phyloP scores from a whole-genome alignment of 257 asterid species.

The Salvia splendens region DNA sequence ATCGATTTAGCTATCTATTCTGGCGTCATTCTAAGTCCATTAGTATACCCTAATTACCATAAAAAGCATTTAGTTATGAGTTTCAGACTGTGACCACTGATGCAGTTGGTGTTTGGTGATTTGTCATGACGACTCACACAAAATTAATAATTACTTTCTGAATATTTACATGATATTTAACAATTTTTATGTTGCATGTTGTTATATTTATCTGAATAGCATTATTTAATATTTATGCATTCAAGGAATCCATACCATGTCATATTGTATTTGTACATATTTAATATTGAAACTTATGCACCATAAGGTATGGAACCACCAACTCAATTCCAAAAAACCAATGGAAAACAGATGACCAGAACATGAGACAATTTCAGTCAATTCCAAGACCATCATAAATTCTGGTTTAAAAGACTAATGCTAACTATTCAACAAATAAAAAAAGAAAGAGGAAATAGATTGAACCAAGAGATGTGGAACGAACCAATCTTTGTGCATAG shows the following conservation, averaged over 20 bases:
- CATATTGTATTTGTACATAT: not conserved
- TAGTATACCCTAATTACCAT: conserved; percentile 18
- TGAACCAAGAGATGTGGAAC: conserved; percentile 43
- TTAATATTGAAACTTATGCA: not conserved
- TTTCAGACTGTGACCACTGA: conserved; percentile 9
- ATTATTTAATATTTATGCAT: not conserved
- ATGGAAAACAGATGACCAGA: conserved; percentile 16
- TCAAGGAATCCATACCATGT: conserved; percentile 4
- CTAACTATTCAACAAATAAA: conserved; percentile 12
- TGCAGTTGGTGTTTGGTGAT: not conserved
- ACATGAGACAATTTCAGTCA: conserved; percentile 16
- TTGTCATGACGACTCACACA: conserved; percentile 19
- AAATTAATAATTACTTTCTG: conserved; percentile 4
- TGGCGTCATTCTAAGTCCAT: conserved; percentile 16
- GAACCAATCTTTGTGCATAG: conserved; percentile 69
- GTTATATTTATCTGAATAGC: not conserved
- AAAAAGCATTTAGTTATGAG: not conserved
- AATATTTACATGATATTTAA: not conserved
- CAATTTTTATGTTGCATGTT: not conserved
- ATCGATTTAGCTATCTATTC: conserved; percentile 10
- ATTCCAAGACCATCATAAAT: conserved; percentile 15
- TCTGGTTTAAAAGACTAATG: conserved; percentile 18
- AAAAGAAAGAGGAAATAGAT: conserved; percentile 27
- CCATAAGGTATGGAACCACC: conserved; percentile 1
- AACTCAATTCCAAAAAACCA: not conserved